Evolutionary conservation across 352 stramenopile species (phyloP).

Genomic region (Pythium brassicae): DNA sequence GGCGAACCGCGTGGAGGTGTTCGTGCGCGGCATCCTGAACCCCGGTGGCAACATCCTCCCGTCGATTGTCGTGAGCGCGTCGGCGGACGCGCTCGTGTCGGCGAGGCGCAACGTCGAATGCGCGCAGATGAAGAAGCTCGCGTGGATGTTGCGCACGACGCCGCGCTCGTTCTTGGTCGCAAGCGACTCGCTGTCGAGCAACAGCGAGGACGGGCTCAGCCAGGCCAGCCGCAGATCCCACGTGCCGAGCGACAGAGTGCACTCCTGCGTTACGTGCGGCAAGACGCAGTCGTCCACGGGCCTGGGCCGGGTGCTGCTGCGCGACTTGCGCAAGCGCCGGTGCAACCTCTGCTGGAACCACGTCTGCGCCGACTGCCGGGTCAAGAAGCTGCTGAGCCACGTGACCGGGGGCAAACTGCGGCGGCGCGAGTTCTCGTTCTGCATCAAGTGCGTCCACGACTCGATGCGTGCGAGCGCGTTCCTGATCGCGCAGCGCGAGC

Average conservation of each 20-base stretch:
- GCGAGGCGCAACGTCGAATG: slow-evolving; percentile 7
- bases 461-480: not conserved
- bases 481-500: slow-evolving; percentile 2
- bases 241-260: not conserved
- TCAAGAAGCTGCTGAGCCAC: slow-evolving; percentile 9
- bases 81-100: slow-evolving; percentile 6
- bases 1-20: slow-evolving; percentile 6
- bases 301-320: not conserved
- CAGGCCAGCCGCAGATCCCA: not conserved
- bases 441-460: not conserved
- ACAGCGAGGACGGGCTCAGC: not conserved
- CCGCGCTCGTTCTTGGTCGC: not conserved
- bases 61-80: slow-evolving; percentile 37
- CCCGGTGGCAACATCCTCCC: slow-evolving; percentile 27
- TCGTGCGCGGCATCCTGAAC: slow-evolving; percentile 6
- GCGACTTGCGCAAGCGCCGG: slow-evolving; percentile 2
- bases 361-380: slow-evolving; percentile 7
- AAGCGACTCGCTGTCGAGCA: not conserved
- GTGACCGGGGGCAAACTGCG: slow-evolving; percentile 2
- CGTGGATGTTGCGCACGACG: slow-evolving; percentile 1
- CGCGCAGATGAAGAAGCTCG: slow-evolving; percentile 8
- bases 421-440: not conserved
- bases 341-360: not conserved
- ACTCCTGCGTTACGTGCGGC: not conserved
- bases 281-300: not conserved